Base-by-base conservation (phyloP, 164 flowering plant species). In the Piper betle region DNA sequence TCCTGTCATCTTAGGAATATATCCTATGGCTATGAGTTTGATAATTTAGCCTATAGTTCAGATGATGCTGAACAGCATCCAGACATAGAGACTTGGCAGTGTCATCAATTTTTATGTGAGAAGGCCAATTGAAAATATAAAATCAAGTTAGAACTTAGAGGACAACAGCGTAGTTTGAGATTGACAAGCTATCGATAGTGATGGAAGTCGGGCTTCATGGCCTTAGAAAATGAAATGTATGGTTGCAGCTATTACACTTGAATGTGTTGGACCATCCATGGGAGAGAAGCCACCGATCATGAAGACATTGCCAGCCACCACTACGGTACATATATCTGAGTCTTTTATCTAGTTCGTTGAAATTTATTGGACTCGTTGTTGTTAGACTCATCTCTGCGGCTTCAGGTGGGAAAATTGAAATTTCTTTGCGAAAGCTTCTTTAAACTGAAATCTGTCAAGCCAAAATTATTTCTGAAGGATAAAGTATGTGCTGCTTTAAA, bases 391-490 rank as follows among this genome's bases (percentile, higher is more conserved):
- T 25, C 33, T 25, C 33, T 25, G 33, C 33, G 33, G 19, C 39
- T 6, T 65, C 38, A 93, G 98, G 80, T 93, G 72, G 97, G 95
- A 57, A 93, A 88, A 81, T 75, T 93, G 60, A 93, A 90, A 76
- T 74, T 74, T 65, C 78, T 94, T 37, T 90, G 97, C 63, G 85
- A 81, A 74, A 90, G 84, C 76, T 82, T 94, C 73, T 90, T 94
- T 78, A 88, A 88, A 76, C 79, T 94, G 62, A 84, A 83, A 71
- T 72, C 84, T 39, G 52, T 77, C 59, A 84, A 75, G 75, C 77
- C 69, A 17, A 82, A 70, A 72, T 61, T 90, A 62, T 85, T 80
- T 72, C 82, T 90, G 60, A 80, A 84, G 65, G 94, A 86, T 75
- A 84, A 84, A 97, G 98, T 93, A 70, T 67, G 76, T 52, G 52